Evolutionary conservation across 768 basidiomycete species (phyloP), one percentile per base, ranked within the genome.

Genomic region (Hygrocybe coccinea): DNA sequence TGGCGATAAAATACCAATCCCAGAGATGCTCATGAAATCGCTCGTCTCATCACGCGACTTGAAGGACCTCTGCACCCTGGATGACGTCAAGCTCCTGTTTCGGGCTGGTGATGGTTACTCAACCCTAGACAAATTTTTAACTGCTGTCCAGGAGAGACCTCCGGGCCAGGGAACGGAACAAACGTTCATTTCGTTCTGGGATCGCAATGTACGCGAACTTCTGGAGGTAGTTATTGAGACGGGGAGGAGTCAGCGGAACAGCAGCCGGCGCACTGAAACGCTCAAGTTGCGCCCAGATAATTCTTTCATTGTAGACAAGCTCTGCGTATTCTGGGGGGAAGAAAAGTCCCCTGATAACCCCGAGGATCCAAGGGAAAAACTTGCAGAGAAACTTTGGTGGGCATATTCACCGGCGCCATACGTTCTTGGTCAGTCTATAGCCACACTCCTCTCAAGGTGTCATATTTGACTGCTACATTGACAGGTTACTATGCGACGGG

Each of bases 271-370:
- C 52, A 61, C 65, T 12, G 50, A 37, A 22, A 65, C 65, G 17
- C 17, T 17, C 6, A 47, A 15, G 5, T 34, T 52, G 29, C 34
- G 59, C 7, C 67, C 67, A 37, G 63, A 63, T 39, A 60, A 47
- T 55, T 61, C 48, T 22, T 62, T 63, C 56, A 25, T 67, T 12
- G n/a, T 61, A 14, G 8, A 39, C 21, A 56, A 56, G 1, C 21
- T 57, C 34, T 67, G 66, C 49, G 1, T 49, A 21, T 67, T 67
- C 50, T 44, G 65, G 29, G 66, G 66, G 15, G 67, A 67, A 57
- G 67, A 67, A 56, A 65, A 58, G 53, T 35, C 25, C 3, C 57
- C 64, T n/a, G 39, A 11, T 1, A 53, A 44, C 54, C 19, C n/a
- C 7, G 57, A 59, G 3, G 47, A 67, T 54, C 66, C 64, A 15